A percentile compares a stretch with the other conserved stretches of the same genome.
These are phyloP conservation scores for Dalbergia oliveri DNA, from an alignment of 306 rosid genomes.

Conservation along the genomic window DNA sequence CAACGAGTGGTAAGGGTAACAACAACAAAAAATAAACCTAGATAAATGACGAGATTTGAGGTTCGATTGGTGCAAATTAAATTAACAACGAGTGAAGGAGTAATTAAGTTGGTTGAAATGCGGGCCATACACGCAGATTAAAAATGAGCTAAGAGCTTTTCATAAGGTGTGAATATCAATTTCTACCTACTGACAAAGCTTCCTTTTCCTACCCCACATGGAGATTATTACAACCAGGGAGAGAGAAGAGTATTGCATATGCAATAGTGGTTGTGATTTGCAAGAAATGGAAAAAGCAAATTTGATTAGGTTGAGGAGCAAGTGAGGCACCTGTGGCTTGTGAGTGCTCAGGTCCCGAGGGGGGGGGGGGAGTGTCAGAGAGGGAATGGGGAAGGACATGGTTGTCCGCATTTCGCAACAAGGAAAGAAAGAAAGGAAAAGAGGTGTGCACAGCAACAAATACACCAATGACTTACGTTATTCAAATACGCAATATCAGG, in stretches of 20 bases:
- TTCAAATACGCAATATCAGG: too few relatives aligned
- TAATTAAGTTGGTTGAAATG: neutral
- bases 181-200: neutral
- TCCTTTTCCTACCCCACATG: too few relatives aligned
- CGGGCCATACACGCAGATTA: conserved; percentile 16
- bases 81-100: neutral
- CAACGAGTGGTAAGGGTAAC: neutral
- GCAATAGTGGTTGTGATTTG: neutral
- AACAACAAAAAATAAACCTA: neutral
- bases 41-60: neutral
- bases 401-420: conserved; percentile 40
- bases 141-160: neutral
- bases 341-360: conserved; percentile 44
- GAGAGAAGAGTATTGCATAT: too few relatives aligned
- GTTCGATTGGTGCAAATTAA: neutral
- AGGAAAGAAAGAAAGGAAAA: neutral
- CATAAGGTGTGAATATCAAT: neutral
- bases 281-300: neutral
- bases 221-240: too few relatives aligned
- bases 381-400: conserved; percentile 17
- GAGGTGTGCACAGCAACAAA: too few relatives aligned
- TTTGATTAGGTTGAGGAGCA: neutral
- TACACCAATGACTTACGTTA: too few relatives aligned
- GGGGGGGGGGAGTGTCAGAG: conserved; percentile 44
- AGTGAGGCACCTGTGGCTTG: neutral